These are phyloP conservation scores for Lepidopterella palustris DNA, from an alignment of 495 filamentous ascomycete species.

Conservation along the genomic window DNA sequence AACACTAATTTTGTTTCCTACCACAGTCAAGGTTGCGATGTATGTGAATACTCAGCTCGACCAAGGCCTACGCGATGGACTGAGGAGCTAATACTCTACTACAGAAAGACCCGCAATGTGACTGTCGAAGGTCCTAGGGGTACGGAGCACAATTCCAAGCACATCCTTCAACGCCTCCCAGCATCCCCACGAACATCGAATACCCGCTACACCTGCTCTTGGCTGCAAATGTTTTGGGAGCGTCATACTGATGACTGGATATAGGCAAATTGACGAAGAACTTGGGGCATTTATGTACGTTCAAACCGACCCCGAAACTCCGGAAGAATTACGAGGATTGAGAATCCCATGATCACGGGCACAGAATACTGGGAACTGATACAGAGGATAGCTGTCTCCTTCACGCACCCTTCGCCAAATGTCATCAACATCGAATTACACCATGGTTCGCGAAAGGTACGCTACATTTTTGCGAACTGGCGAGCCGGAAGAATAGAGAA, in stretches of 20 bases:
- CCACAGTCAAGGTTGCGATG: conserved; percentile 85
- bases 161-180: neutral
- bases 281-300: conserved; percentile 93
- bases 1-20: conserved; percentile 29
- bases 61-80: too few species aligned
- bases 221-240: neutral
- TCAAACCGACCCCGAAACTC: too few species aligned
- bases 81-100: too few species aligned
- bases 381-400: conserved; percentile 75
- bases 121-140: conserved; percentile 94
- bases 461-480: too few species aligned
- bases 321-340: too few species aligned
- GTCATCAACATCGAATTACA: conserved; percentile 93
- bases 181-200: neutral
- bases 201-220: too few species aligned
- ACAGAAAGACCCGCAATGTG: conserved; percentile 90
- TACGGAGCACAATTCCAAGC: conserved; percentile 33
- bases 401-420: conserved; percentile 72
- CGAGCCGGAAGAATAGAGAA: too few species aligned
- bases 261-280: conserved; percentile 90
- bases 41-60: too few species aligned
- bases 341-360: conserved; percentile 3
- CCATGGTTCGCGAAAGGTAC: conserved; percentile 94
- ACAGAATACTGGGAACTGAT: neutral
- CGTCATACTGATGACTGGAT: conserved; percentile 1